Evolutionary conservation across 1,139 yeast genomes (phyloP).

Genomic region (Candida neerlandica): DNA sequence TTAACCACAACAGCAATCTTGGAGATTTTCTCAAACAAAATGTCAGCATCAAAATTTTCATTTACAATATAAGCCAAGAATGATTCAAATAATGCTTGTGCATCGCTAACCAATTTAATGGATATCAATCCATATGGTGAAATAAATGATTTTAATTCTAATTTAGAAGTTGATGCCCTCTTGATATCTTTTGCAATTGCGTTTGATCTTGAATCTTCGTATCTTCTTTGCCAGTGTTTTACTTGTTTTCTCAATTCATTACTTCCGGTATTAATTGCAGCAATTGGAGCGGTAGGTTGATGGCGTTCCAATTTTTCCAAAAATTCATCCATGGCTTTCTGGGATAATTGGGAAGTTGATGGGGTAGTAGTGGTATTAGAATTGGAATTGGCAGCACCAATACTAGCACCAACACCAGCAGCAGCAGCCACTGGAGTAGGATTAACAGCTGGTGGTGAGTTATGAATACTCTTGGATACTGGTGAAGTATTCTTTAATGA

Average conservation of each 20-base stretch:
- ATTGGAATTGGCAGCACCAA: constrained; percentile 6
- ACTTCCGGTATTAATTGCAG: constrained; percentile 21
- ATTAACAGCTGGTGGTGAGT: constrained; percentile 11
- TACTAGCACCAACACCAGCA: constrained; percentile 3
- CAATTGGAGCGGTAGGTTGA: constrained; percentile 18
- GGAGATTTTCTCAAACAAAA: constrained; percentile 58
- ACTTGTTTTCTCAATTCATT: constrained; percentile 34
- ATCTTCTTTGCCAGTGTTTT: constrained; percentile 49
- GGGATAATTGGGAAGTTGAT: constrained; percentile 5
- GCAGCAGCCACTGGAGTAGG: constrained; percentile 7
- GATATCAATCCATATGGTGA: constrained; percentile 50
- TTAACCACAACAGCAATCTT: constrained; percentile 53
- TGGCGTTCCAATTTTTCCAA: constrained; percentile 31
- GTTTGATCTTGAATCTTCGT: constrained; percentile 42
- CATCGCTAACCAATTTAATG: constrained; percentile 42
- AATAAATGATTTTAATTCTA: constrained; percentile 32
- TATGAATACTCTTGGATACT: constrained; percentile 6
- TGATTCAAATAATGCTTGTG: constrained; percentile 51
- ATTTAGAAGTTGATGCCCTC: constrained; percentile 24
- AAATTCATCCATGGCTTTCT: constrained; percentile 27
- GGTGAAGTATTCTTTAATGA: constrained; percentile 29
- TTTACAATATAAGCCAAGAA: constrained; percentile 39
- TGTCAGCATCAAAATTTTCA: constrained; percentile 37
- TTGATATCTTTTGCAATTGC: constrained; percentile 26
- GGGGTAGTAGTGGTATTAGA: not conserved